Base-by-base conservation (phyloP, 2,329 filamentous ascomycete species). In the Fusarium foetens region DNA sequence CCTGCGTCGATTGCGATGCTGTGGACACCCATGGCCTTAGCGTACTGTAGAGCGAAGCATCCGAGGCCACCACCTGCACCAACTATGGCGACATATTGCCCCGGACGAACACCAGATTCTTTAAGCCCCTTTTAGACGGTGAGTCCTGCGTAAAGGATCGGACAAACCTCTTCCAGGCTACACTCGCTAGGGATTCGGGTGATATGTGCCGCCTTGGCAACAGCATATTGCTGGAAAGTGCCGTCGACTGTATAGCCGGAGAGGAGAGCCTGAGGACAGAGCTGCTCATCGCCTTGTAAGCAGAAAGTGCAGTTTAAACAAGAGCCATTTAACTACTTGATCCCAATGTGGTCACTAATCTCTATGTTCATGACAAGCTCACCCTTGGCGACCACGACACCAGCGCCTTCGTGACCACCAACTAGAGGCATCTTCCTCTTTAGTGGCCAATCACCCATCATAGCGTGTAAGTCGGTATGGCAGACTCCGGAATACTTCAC, bases 231-330 rank as follows among this genome's bases (percentile, higher is more conserved):
- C 86, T 98, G 95, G 88, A 98, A 98, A 42, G 91, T 91, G 35
- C 95, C 95, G 80, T 97, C 93, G 79, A 97, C 94, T 9, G 94
- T 97, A 88, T 97, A 97, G 62, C 95, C 95, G 2, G 94, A 97
- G 42, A 97, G 89, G 36, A 88, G 84, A 31, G 93, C 90, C 66
- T 93, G 85, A 21, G 87, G 82, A 85, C 95, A 98, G 10, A 97
- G 91, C 5, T 94, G 92, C 84, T 98, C 95, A 76, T 97, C 93
- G 51, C 89, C 82, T 75, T 90, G 87, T 79, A 92, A 90, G 86
- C 95, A 98, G 88, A 93, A 97, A 76, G 90, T 87, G 85, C 95
- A 98, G 72, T 86, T 82, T 69, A 97, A 86, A 83, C 95, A 98
- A 49, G 92, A 92, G 72, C 94, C 93, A 83, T 97, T 96, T 79